Percentiles rank a stretch among this genome's conserved stretches.
These are phyloP conservation scores for Pythium sukuiense DNA, from an alignment of 352 stramenopile genomes.

Conservation along the genomic window DNA sequence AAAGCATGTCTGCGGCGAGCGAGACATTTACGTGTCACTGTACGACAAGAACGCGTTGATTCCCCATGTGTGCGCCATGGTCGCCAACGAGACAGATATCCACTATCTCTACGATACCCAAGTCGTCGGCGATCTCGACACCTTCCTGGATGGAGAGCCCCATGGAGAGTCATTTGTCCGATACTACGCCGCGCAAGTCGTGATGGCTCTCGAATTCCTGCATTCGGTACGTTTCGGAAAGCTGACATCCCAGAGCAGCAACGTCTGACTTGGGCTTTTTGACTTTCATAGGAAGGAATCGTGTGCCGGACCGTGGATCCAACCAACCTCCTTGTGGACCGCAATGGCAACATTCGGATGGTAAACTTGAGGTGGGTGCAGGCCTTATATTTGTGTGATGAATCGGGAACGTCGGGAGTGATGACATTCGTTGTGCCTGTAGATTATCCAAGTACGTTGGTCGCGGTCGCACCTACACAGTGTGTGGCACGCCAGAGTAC, in stretches of 20 bases:
- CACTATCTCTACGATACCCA: constrained; percentile 80
- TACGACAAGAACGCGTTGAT: constrained; percentile 79
- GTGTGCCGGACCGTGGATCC: constrained; percentile 79
- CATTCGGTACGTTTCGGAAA: constrained; percentile 47
- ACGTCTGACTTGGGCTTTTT: background rate
- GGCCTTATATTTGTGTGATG: background rate
- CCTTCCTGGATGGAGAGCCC: constrained; percentile 63
- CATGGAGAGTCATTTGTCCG: constrained; percentile 80
- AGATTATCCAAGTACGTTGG: constrained; percentile 88
- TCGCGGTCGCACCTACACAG: constrained; percentile 79
- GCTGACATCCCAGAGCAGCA: too few relatives aligned
- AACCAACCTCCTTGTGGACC: constrained; percentile 78
- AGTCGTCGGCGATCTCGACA: constrained; percentile 83
- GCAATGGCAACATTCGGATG: constrained; percentile 81
- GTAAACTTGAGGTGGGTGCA: constrained; percentile 67
- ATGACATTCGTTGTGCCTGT: background rate
- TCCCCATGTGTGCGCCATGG: constrained; percentile 67
- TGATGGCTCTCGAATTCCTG: constrained; percentile 80
- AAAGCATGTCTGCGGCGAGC: constrained; percentile 76
- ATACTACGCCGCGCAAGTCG: constrained; percentile 85
- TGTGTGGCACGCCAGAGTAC: constrained; percentile 86
- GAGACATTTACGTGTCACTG: constrained; percentile 81
- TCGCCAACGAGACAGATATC: constrained; percentile 78
- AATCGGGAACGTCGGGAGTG: too few relatives aligned
- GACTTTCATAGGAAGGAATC: constrained; percentile 58